Evolutionary conservation across 768 basidiomycete species (phyloP), one percentile per base, ranked within the genome.

Genomic region (Leccinum rimulosum): DNA sequence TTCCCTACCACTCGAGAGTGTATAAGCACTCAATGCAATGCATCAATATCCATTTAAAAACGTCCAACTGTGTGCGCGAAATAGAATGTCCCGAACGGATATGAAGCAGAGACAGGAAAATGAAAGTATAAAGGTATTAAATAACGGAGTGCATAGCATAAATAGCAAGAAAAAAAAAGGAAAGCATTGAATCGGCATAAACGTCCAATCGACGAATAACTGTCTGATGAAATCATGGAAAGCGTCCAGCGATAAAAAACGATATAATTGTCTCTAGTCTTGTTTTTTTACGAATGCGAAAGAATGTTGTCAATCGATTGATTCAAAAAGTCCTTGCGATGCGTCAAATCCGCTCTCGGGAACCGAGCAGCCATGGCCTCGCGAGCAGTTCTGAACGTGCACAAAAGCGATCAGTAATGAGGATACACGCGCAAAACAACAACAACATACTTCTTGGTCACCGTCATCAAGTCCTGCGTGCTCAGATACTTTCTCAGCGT

Each of bases 401-500:
- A 43, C 40, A 19, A 43, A 2, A 43, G 8, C n/a, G 60, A 48
- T 61, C 56, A 66, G 65, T 49, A 19, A 55, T 0, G 12, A 9
- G 8, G 30, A 36, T n/a, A 31, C 57, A 19, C 22, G 10, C 45
- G 55, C 28, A 49, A 52, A 2, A 3, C 0, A n/a, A 43, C 0
- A 40, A 40, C 9, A n/a, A 43, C 84, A 66, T 63, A 86, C 82
- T 84, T 85, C 77, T 86, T 86, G 62, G 84, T 85, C 50, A 89
- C 84, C n/a, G 79, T 80, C 87, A 89, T 87, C 63, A 88, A 69
- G 68, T 89, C 85, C 65, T 87, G 85, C 25, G 82, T 82, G 54
- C 84, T 82, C 57, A 89, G 66, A 66, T 84, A 86, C 25, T 77
- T 76, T 54, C 82, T 77, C 17, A 88, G 72, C 17, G 83, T 80